A percentile compares a stretch with the other conserved stretches of the same genome.
phyloP scores from a whole-genome alignment of 2,329 filamentous ascomycete species.

The Colletotrichum gigasporum region DNA sequence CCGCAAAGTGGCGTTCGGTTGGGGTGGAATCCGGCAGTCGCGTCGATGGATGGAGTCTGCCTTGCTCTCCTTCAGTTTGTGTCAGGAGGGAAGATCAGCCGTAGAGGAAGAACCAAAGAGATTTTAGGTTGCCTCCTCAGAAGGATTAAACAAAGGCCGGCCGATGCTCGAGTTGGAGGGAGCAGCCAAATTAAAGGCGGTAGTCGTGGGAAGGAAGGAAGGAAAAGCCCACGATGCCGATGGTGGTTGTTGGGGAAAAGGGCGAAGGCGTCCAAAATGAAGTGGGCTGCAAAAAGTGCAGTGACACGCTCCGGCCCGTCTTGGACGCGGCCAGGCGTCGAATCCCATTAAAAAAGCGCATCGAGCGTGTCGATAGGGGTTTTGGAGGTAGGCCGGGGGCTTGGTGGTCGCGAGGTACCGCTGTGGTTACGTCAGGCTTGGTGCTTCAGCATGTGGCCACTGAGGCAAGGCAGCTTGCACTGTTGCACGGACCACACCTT shows the following conservation, averaged over 20 bases:
- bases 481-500: constrained; percentile 26
- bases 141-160: neutral
- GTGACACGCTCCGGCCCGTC: constrained; percentile 23
- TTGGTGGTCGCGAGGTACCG: neutral
- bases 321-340: constrained; percentile 23
- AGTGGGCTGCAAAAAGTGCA: constrained; percentile 29
- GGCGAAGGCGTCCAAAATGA: neutral
- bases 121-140: neutral
- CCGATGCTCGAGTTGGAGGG: neutral
- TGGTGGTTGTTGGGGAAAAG: constrained; percentile 6
- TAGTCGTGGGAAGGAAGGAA: neutral
- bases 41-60: neutral
- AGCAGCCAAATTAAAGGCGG: neutral
- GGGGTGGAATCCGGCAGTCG: neutral
- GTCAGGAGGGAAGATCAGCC: neutral
- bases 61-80: neutral
- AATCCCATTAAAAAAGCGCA: constrained; percentile 26
- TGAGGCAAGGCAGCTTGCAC: neutral
- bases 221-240: constrained; percentile 5
- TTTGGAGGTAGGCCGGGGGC: too few species aligned
- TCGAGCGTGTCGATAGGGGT: constrained; percentile 22
- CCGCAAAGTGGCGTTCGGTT: neutral
- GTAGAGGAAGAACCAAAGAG: neutral
- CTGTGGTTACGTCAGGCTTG: constrained; percentile 2
- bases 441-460: neutral